phyloP scores from a whole-genome alignment of 148 eudicot genomes.

The Persicaria maculosa region DNA sequence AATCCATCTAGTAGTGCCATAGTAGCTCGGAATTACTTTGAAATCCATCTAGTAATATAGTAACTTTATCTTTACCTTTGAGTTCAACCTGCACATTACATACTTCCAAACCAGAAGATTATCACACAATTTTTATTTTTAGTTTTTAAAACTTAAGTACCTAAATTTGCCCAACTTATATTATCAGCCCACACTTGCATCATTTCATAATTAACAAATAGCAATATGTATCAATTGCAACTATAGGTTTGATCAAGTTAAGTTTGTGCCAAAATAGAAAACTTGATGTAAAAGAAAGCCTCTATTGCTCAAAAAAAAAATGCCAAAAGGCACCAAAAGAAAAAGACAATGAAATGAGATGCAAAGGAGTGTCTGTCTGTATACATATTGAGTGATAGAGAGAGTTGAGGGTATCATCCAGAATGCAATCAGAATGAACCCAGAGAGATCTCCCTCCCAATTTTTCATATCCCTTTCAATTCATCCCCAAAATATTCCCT shows the following conservation, averaged over 20 bases:
- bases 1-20: too few relatives aligned
- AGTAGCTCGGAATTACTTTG: too few relatives aligned
- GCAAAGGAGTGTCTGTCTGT: not conserved
- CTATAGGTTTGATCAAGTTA: not conserved
- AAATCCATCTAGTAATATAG: too few relatives aligned
- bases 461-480: not conserved
- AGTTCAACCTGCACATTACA: too few relatives aligned
- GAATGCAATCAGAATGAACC: constrained; percentile 8
- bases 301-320: not conserved
- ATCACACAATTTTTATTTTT: too few relatives aligned
- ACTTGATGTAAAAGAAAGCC: constrained; percentile 5
- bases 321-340: not conserved
- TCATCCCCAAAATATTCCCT: not conserved
- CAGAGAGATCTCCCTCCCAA: not conserved
- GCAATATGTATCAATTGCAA: too few relatives aligned
- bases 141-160: too few relatives aligned
- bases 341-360: not conserved
- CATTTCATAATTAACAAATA: too few relatives aligned
- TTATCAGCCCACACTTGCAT: too few relatives aligned
- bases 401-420: not conserved
- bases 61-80: too few relatives aligned
- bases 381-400: not conserved
- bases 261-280: not conserved
- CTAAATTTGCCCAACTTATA: too few relatives aligned
- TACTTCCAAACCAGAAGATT: too few relatives aligned